A percentile compares a stretch with the other conserved stretches of the same genome.
These are phyloP conservation scores for Hygrophila difformis DNA, from an alignment of 257 asterid species.

Conservation along the genomic window DNA sequence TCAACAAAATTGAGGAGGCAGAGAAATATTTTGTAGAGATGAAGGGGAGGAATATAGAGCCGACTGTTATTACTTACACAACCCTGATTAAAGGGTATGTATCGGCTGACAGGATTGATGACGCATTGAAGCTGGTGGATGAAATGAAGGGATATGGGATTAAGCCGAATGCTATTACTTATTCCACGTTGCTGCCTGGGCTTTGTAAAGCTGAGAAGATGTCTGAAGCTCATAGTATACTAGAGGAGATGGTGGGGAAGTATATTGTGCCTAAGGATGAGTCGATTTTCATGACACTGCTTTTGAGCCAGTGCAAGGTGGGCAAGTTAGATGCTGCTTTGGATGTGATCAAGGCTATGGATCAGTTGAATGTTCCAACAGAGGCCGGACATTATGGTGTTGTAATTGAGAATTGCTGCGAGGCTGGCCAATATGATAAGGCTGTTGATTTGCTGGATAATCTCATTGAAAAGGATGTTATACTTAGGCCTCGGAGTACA, in stretches of 20 bases:
- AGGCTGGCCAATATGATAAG: constrained; percentile 52
- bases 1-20: constrained; percentile 64
- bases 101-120: constrained; percentile 54
- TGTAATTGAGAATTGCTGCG: constrained; percentile 74
- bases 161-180: constrained; percentile 67
- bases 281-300: constrained; percentile 47
- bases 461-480: constrained; percentile 72
- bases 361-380: constrained; percentile 64
- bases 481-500: constrained; percentile 53
- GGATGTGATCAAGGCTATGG: constrained; percentile 77
- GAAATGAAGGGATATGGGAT: constrained; percentile 79
- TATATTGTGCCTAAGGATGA: constrained; percentile 56
- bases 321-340: constrained; percentile 75
- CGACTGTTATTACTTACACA: constrained; percentile 64
- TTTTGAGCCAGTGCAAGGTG: constrained; percentile 62
- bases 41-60: constrained; percentile 75
- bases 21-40: constrained; percentile 78
- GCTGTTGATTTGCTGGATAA: constrained; percentile 69
- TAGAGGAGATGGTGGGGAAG: constrained; percentile 76
- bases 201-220: constrained; percentile 71
- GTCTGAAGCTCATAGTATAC: constrained; percentile 50
- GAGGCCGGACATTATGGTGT: constrained; percentile 94
- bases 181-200: constrained; percentile 75
- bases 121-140: constrained; percentile 64
- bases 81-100: constrained; percentile 79